Percentiles rank a stretch among this genome's conserved stretches.
These are phyloP conservation scores for Acidomyces sp. DNA, from an alignment of 495 filamentous ascomycete genomes.

Conservation along the genomic window DNA sequence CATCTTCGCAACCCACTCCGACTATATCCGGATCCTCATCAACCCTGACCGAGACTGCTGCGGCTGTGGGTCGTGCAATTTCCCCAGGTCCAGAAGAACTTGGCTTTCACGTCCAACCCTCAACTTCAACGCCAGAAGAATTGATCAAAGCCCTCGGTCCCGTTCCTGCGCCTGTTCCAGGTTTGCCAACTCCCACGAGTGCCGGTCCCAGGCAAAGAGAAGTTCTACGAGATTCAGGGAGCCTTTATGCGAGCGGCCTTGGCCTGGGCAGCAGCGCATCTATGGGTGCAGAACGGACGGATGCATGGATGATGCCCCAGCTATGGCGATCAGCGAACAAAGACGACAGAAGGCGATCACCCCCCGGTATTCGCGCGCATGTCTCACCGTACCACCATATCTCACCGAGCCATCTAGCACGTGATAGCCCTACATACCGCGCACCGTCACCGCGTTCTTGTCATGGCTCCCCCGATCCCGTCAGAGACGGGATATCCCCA, in stretches of 20 bases:
- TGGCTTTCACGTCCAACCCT: slow-evolving; percentile 8
- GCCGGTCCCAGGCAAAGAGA: neutral
- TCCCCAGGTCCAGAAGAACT: slow-evolving; percentile 8
- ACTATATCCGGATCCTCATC: slow-evolving; percentile 1
- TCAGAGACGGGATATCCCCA: neutral
- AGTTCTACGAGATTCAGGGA: neutral
- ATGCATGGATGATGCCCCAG: too few species aligned
- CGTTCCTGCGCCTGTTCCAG: slow-evolving; percentile 4
- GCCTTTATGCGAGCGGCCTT: too few species aligned
- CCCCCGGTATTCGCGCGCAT: too few species aligned
- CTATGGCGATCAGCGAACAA: too few species aligned
- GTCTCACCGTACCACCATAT: neutral
- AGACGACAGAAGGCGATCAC: too few species aligned
- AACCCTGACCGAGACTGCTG: neutral
- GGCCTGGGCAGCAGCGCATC: too few species aligned
- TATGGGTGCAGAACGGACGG: too few species aligned
- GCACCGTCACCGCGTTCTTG: neutral
- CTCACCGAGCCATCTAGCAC: neutral
- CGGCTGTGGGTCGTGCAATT: slow-evolving; percentile 6
- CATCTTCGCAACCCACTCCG: too few species aligned
- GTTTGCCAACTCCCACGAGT: neutral
- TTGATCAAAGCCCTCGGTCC: slow-evolving; percentile 12
- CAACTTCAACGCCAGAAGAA: slow-evolving; percentile 9
- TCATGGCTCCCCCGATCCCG: neutral
- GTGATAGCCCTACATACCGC: neutral